Evolutionary conservation across 495 filamentous ascomycete genomes (phyloP), one percentile per base, ranked within the genome.

Genomic region (Beverwykella pulmonaria): DNA sequence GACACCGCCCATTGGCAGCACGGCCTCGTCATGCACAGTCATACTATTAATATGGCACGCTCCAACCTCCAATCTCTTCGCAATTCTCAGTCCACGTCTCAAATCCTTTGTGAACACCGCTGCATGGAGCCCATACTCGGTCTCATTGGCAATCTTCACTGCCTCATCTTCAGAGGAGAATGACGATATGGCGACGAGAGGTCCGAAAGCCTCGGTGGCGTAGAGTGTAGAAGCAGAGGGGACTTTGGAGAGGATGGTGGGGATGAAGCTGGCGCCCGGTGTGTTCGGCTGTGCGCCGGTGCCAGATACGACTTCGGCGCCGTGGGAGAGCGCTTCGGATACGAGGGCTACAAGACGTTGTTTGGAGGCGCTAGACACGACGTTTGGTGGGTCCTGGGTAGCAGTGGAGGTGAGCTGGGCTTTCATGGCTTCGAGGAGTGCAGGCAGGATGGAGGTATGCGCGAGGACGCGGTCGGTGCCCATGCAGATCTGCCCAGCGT

Each of bases 401-500:
- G 65, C 74, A 3, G 73, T 30, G 9, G 63, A 71, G n/a, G 68
- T 53, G 44, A 63, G 27, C 3, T 71, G 70, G 14, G 36, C 50
- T 58, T 84, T 81, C 2, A 92, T 73, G 66, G 84, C 80, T 54
- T 79, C 75, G 44, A 85, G 82, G 74, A 96, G 96, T 48, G 83
- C 73, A 15, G 81, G 80, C n/a, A 26, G 83, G 57, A 96, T 76
- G 22, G 83, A 80, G 30, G 84, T 83, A 72, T 95, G 89, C 20
- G 94, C 90, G 22, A 96, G 76, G 73, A 97, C 90, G 30, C 88
- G 86, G 78, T 96, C 92, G 0, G 92, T 96, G 2, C 86, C 84
- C 92, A 97, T 93, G 80, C 92, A 97, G 54, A 94, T 85, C 80
- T 97, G 92, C 1, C 92, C 92, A 23, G 84, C 80, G 48, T 86